These are phyloP conservation scores for Alternaria sp. DNA, from an alignment of 2,329 filamentous ascomycete species.

Conservation along the genomic window DNA sequence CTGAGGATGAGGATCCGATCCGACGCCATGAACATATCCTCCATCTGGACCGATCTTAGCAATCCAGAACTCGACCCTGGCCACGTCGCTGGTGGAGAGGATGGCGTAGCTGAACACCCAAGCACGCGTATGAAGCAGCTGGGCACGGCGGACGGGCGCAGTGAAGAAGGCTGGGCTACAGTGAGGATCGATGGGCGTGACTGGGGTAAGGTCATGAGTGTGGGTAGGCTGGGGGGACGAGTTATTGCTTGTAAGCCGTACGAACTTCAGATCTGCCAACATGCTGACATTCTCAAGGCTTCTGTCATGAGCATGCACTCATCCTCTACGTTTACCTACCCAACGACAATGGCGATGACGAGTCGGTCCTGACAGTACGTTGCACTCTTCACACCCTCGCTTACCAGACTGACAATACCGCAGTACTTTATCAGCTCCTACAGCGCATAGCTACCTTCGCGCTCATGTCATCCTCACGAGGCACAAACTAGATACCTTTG, in stretches of 20 bases:
- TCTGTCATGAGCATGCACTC: constrained; percentile 78
- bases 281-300: constrained; percentile 54
- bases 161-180: constrained; percentile 83
- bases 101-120: constrained; percentile 76
- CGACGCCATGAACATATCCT: constrained; percentile 83
- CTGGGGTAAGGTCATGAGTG: constrained; percentile 92
- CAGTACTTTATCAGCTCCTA: constrained; percentile 67
- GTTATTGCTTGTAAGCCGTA: constrained; percentile 80
- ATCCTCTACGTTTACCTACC: constrained; percentile 84
- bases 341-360: constrained; percentile 71
- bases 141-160: constrained; percentile 64
- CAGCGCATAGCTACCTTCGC: constrained; percentile 43
- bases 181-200: constrained; percentile 92
- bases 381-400: neutral
- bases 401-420: constrained; percentile 21
- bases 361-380: constrained; percentile 76
- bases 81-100: constrained; percentile 70
- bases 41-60: constrained; percentile 81
- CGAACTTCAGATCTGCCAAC: neutral
- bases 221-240: constrained; percentile 84
- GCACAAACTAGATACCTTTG: constrained; percentile 11
- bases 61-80: constrained; percentile 87
- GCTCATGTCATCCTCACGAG: neutral
- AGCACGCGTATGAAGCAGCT: constrained; percentile 75
- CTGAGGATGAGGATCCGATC: constrained; percentile 80